A percentile compares a stretch with the other conserved stretches of the same genome.
Conservation (phyloP, 2,329 filamentous ascomycete genomes). For the Ophiostoma triangulosporum region DNA sequence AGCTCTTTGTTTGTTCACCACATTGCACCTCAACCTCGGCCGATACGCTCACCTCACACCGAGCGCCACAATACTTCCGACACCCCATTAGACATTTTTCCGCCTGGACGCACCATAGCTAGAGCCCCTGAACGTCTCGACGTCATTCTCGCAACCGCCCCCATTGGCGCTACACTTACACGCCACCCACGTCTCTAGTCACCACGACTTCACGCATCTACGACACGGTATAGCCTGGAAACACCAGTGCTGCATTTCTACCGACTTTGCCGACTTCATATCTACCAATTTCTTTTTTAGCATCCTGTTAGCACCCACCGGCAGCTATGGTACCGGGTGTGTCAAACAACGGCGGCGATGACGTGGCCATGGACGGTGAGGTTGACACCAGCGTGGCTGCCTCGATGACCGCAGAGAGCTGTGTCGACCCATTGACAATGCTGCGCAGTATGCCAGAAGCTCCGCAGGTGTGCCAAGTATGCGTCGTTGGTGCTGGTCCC, state of each 20-base stretch:
- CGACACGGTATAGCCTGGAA: too few relatives aligned
- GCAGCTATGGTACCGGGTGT: constrained; percentile 24
- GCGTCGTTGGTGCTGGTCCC: constrained; percentile 42
- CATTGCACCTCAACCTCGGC: background rate
- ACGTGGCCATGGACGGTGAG: constrained; percentile 18
- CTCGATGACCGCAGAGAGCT: constrained; percentile 20
- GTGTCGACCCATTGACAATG: constrained; percentile 32
- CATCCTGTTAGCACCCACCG: background rate
- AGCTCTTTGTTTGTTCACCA: background rate
- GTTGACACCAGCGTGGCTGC: constrained; percentile 19
- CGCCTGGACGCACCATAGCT: too few relatives aligned
- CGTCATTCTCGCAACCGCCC: too few relatives aligned
- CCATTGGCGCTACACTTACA: too few relatives aligned
- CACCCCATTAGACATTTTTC: too few relatives aligned
- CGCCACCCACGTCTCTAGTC: too few relatives aligned
- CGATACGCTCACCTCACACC: background rate
- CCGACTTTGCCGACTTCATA: too few relatives aligned
- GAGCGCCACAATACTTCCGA: too few relatives aligned
- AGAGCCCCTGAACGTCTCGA: too few relatives aligned
- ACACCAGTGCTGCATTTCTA: too few relatives aligned
- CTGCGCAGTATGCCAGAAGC: constrained; percentile 26
- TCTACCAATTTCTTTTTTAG: background rate
- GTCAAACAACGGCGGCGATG: constrained; percentile 11
- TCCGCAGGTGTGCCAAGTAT: constrained; percentile 19
- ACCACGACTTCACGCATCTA: too few relatives aligned